phyloP scores from a whole-genome alignment of 225 moss, liverwort and hornwort genomes.

The Marchantia paleacea region DNA sequence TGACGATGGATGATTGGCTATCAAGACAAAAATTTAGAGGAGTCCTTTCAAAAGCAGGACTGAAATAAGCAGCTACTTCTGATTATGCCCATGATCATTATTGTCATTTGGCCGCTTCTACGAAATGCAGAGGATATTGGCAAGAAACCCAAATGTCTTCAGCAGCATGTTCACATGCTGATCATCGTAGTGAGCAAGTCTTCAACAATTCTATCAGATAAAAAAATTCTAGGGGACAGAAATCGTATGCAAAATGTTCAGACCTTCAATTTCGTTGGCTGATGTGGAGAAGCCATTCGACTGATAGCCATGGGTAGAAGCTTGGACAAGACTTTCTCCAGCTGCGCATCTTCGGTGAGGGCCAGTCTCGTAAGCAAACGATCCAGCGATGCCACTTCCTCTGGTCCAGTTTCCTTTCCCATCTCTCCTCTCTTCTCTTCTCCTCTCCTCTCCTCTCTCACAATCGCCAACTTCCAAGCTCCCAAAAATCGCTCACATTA shows the following conservation, averaged over 20 bases:
- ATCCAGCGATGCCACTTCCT: constrained; percentile 86
- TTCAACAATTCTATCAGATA: too few species aligned
- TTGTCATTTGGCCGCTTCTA: too few species aligned
- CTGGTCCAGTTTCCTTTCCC: constrained; percentile 41
- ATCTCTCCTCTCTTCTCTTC: constrained; percentile 19
- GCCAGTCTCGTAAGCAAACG: constrained; percentile 89
- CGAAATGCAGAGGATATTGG: too few species aligned
- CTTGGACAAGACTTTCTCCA: constrained; percentile 96
- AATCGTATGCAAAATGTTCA: not conserved
- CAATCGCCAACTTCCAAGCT: not conserved
- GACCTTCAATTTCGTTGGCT: constrained; percentile 83
- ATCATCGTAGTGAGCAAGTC: too few species aligned
- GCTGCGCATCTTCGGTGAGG: constrained; percentile 87
- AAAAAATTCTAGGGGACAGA: not conserved
- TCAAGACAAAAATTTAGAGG: too few species aligned
- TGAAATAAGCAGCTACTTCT: too few species aligned
- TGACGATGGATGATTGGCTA: too few species aligned
- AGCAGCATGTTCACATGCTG: too few species aligned
- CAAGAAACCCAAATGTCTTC: too few species aligned
- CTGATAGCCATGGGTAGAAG: constrained; percentile 82
- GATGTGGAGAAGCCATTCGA: constrained; percentile 73
- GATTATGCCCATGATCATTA: too few species aligned
- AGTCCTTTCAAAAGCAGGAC: too few species aligned
- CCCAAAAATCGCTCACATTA: not conserved
- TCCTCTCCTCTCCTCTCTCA: not conserved